Percentiles rank a stretch among this genome's conserved stretches.
Conservation (phyloP, 192 early-diverging fungal species). For the Dissophora ornata region DNA sequence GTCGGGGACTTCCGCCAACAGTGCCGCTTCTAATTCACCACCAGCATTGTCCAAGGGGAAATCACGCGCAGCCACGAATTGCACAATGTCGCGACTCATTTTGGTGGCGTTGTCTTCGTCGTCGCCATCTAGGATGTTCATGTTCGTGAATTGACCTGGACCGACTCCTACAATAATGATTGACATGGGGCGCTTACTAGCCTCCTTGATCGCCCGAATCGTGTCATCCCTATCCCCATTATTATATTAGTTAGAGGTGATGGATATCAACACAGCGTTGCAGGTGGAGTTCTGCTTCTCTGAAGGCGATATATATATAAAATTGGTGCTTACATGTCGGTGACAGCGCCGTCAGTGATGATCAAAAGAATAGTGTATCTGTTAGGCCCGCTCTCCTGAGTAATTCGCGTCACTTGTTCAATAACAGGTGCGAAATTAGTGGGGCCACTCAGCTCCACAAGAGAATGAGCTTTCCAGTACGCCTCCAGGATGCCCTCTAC, state of each 20-base stretch:
- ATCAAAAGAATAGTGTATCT: slow-evolving; percentile 29
- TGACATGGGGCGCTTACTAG: slow-evolving; percentile 55
- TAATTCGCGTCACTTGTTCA: slow-evolving; percentile 8
- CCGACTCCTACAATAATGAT: slow-evolving; percentile 71
- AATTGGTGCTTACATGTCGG: slow-evolving; percentile 18
- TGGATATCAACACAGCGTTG: too few relatives aligned
- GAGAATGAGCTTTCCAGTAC: slow-evolving; percentile 54
- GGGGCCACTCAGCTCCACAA: slow-evolving; percentile 59
- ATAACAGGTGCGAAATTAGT: slow-evolving; percentile 67
- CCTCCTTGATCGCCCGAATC: slow-evolving; percentile 56
- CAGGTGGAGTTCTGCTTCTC: too few relatives aligned
- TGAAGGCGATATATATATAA: too few relatives aligned
- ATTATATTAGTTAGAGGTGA: too few relatives aligned
- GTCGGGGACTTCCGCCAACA: slow-evolving; percentile 66
- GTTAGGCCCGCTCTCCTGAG: not conserved
- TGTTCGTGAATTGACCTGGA: slow-evolving; percentile 58
- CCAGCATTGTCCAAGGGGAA: slow-evolving; percentile 35
- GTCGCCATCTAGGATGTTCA: slow-evolving; percentile 64
- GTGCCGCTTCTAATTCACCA: too few relatives aligned
- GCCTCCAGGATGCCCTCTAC: slow-evolving; percentile 60
- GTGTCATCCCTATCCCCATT: slow-evolving; percentile 52
- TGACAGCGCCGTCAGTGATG: slow-evolving; percentile 46
- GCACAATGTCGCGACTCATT: slow-evolving; percentile 65
- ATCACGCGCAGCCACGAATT: slow-evolving; percentile 65
- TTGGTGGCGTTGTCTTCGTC: slow-evolving; percentile 28